phyloP scores from a whole-genome alignment of 2,329 filamentous ascomycete species.

The Coniella vitis region DNA sequence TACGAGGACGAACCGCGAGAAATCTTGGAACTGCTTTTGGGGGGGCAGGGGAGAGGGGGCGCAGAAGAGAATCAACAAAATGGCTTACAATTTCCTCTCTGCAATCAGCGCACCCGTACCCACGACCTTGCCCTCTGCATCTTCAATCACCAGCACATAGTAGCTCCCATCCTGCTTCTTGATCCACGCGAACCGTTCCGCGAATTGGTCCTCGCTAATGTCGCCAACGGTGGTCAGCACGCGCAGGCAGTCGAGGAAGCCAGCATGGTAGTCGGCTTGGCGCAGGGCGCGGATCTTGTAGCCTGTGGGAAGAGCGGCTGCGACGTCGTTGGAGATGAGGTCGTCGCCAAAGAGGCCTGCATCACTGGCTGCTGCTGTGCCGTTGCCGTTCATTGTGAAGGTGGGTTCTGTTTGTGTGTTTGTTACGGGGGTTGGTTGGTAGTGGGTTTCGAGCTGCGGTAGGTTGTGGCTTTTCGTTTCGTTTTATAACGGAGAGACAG shows the following conservation, averaged over 20 bases:
- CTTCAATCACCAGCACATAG: conserved; percentile 80
- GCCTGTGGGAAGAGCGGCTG: conserved; percentile 65
- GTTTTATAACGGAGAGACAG: background rate
- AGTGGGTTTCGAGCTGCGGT: too few relatives aligned
- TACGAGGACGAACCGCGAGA: background rate
- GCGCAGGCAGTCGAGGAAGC: conserved; percentile 85
- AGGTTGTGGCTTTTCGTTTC: conserved; percentile 7
- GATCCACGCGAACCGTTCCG: conserved; percentile 79
- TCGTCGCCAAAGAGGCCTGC: conserved; percentile 68
- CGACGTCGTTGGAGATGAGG: conserved; percentile 72
- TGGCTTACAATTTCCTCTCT: conserved; percentile 75
- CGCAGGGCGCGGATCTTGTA: conserved; percentile 79
- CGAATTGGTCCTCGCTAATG: conserved; percentile 67
- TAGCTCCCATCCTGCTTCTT: conserved; percentile 66
- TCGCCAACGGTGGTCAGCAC: conserved; percentile 92
- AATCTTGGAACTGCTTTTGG: background rate
- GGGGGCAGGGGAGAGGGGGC: conserved; percentile 6
- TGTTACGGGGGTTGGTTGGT: too few relatives aligned
- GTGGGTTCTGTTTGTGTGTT: conserved; percentile 4
- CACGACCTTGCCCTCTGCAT: conserved; percentile 65
- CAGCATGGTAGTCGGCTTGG: conserved; percentile 67
- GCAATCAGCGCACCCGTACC: conserved; percentile 85
- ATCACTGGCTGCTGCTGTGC: conserved; percentile 24
- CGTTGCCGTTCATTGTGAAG: conserved; percentile 18
- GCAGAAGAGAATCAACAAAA: background rate